Conservation (phyloP, 2,329 filamentous ascomycete genomes). For the Ceratocystis eucalypticola region DNA sequence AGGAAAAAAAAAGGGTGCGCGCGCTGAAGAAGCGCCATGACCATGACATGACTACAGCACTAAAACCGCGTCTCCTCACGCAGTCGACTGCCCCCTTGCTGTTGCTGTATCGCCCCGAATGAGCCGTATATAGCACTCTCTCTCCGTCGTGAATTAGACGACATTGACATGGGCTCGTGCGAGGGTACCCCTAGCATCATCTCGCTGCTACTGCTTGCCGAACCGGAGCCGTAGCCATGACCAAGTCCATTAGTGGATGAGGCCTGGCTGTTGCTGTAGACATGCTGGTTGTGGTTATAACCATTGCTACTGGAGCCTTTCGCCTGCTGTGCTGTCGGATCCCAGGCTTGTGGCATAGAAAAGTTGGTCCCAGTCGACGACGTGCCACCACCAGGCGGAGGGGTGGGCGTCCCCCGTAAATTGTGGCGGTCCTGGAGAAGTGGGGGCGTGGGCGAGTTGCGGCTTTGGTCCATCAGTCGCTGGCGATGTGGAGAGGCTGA, state of each 20-base stretch:
- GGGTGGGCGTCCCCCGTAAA: slow-evolving; percentile 32
- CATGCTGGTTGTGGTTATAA: slow-evolving; percentile 33
- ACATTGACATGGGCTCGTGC: slow-evolving; percentile 3
- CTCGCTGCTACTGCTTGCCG: slow-evolving; percentile 9
- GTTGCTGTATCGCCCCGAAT: slow-evolving; percentile 32
- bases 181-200: slow-evolving; percentile 17
- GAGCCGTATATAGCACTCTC: slow-evolving; percentile 49
- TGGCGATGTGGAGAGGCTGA: slow-evolving; percentile 40
- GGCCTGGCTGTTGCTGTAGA: slow-evolving; percentile 28
- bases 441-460: slow-evolving; percentile 39
- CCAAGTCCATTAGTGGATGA: slow-evolving; percentile 20
- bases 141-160: slow-evolving; percentile 32
- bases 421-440: slow-evolving; percentile 26
- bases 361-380: slow-evolving; percentile 20
- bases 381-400: slow-evolving; percentile 22
- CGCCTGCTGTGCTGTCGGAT: not conserved
- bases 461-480: slow-evolving; percentile 29
- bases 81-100: slow-evolving; percentile 32
- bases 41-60: slow-evolving; percentile 20
- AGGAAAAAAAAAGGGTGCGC: not conserved
- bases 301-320: not conserved
- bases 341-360: slow-evolving; percentile 15
- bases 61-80: slow-evolving; percentile 41
- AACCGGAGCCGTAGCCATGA: slow-evolving; percentile 7
- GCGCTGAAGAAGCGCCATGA: not conserved